Base-by-base conservation (phyloP, 148 eudicot genomes). In the Chenopodium album region DNA sequence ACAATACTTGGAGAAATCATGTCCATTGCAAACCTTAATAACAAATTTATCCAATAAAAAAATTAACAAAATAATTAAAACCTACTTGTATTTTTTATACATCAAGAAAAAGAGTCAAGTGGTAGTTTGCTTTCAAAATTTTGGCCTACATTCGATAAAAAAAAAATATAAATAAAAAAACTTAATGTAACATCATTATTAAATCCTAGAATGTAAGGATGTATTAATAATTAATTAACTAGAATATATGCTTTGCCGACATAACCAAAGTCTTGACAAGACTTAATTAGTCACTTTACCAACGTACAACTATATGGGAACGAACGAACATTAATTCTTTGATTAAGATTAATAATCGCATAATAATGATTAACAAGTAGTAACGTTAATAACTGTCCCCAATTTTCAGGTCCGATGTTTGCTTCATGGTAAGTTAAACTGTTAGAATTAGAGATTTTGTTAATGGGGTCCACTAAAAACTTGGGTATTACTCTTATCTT, bases 401-500 rank as follows among this genome's bases (percentile, higher is more conserved):
- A 75, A 60, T 56, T 80, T 85, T 75, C 62, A 87, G 91, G 73
- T 89, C 84, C 46, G 73, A 76, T 77, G 90, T 88, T 88, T 50
- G 78, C 77, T 80, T 90, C 91, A 86, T 4, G 66, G 81, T 14
- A 80, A 75, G 78, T 83, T 28, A 9, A 4, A 56, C 14, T 50
- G 78, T 83, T 28, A 9, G 19, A 56, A 13, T 50, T 12, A 9
- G 7, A 46, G 14, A 79, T 59, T 63, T 65, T 2, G 44, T 41
- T 78, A 1, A 31, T 44, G 81, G 82, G 76, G 34, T 79, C 87
- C 72, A 65, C 22, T 47, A 13, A 17, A 87, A 62, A 76, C 90
- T 89, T 93, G 52, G 79, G 48, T 78, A 82, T 87, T 88, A 93
- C 93, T 90, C 87, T 82, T 86, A 29, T 46, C 22, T 50, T 79